Percentiles rank a stretch among this genome's conserved stretches.
Evolutionary conservation across 1,284 basidiomycete species (phyloP).

Genomic region (Hypsizygus ulmarius): DNA sequence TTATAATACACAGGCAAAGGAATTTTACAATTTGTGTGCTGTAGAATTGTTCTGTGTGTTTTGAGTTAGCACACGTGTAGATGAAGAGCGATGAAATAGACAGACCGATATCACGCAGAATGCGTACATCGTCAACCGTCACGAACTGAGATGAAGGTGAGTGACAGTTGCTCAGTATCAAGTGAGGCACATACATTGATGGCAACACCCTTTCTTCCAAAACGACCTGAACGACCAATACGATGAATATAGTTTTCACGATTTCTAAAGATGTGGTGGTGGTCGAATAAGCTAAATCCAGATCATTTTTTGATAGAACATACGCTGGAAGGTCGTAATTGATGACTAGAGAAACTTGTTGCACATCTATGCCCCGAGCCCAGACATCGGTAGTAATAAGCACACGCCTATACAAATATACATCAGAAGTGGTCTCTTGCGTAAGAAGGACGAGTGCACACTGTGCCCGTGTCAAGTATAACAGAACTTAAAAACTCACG

Average conservation of each 20-base stretch:
- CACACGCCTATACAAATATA: slow-evolving; percentile 63
- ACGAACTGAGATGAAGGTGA: slow-evolving; percentile 63
- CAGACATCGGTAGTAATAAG: slow-evolving; percentile 97
- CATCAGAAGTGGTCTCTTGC: slow-evolving; percentile 11
- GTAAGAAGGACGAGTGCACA: too few relatives aligned
- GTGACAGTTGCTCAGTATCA: slow-evolving; percentile 5
- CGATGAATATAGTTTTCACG: slow-evolving; percentile 99
- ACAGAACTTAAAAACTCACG: slow-evolving; percentile 48
- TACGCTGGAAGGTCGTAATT: slow-evolving; percentile 96
- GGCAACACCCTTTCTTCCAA: slow-evolving; percentile 92
- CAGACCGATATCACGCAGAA: slow-evolving; percentile 87
- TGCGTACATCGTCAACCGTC: slow-evolving; percentile 86
- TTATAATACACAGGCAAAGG: slow-evolving; percentile 9
- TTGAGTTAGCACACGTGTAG: slow-evolving; percentile 16
- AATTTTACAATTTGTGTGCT: slow-evolving; percentile 80
- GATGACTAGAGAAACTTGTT: slow-evolving; percentile 97
- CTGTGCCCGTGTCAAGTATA: neutral
- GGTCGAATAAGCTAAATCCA: slow-evolving; percentile 17
- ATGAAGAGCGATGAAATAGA: slow-evolving; percentile 18
- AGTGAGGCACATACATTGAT: slow-evolving; percentile 64
- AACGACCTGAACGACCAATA: slow-evolving; percentile 93
- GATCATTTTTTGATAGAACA: slow-evolving; percentile 26
- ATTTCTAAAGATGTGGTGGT: slow-evolving; percentile 49
- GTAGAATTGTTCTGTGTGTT: slow-evolving; percentile 73
- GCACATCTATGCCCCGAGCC: slow-evolving; percentile 98